These are phyloP conservation scores for Chytriomyces confervae DNA, from an alignment of 192 early-diverging fungal species.

Conservation along the genomic window DNA sequence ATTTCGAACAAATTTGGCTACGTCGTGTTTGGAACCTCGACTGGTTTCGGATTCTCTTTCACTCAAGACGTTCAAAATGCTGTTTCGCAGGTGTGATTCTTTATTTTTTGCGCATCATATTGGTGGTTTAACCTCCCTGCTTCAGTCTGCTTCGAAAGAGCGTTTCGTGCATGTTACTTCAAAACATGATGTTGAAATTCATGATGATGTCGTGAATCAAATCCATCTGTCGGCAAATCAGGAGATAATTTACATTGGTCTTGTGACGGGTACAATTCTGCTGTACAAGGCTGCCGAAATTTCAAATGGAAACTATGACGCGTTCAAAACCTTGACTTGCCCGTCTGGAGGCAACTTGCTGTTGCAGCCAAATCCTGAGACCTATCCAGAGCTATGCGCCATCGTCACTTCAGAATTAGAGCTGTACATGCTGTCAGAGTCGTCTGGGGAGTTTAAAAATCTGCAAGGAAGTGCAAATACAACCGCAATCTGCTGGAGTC, in stretches of 20 bases:
- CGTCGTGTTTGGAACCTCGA: slow-evolving; percentile 21
- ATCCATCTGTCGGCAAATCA: slow-evolving; percentile 20
- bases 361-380: slow-evolving; percentile 32
- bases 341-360: slow-evolving; percentile 15
- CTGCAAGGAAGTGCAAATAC: background rate
- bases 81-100: slow-evolving; percentile 1
- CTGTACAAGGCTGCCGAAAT: background rate
- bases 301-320: background rate
- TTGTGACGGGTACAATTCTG: slow-evolving; percentile 6
- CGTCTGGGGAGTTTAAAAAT: slow-evolving; percentile 19
- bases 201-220: slow-evolving; percentile 19
- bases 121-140: background rate
- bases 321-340: slow-evolving; percentile 1
- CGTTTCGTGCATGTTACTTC: background rate
- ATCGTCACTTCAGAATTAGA: background rate
- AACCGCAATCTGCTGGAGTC: slow-evolving; percentile 75
- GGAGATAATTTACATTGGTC: slow-evolving; percentile 8
- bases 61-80: slow-evolving; percentile 21
- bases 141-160: slow-evolving; percentile 10
- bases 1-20: slow-evolving; percentile 38
- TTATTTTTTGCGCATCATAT: background rate
- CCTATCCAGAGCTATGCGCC: slow-evolving; percentile 21
- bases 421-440: slow-evolving; percentile 9
- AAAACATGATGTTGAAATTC: background rate
- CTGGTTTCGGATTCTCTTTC: slow-evolving; percentile 31